Evolutionary conservation across 352 stramenopile genomes (phyloP).

Genomic region (Phytopythium oedochilum): DNA sequence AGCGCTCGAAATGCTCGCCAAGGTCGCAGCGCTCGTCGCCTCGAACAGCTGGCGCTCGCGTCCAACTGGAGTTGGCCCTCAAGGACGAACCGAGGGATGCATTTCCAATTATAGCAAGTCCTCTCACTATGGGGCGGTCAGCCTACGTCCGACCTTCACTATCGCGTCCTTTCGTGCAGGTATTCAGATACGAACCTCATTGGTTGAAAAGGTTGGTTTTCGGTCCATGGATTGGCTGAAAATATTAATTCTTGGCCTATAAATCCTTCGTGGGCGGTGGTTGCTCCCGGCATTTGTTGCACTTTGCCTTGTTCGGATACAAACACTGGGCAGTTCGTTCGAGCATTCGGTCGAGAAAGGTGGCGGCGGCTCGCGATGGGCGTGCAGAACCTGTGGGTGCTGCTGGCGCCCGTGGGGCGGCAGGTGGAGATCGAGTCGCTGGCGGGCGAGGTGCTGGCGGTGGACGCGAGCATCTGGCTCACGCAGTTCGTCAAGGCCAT

Average conservation of each 20-base stretch:
- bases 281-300: constrained; percentile 1
- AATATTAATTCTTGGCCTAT: constrained; percentile 3
- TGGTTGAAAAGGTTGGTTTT: neutral
- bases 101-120: too few species aligned
- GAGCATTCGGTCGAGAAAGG: neutral
- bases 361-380: constrained; percentile 78
- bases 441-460: constrained; percentile 92
- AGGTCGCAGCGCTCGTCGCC: neutral
- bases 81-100: too few species aligned
- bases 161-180: too few species aligned
- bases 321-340: too few species aligned
- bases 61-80: too few species aligned
- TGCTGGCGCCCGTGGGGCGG: constrained; percentile 94
- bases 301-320: neutral
- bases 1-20: neutral
- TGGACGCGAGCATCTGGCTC: constrained; percentile 99
- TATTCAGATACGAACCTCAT: too few species aligned
- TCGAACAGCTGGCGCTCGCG: too few species aligned
- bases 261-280: neutral
- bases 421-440: constrained; percentile 98
- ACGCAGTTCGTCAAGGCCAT: constrained; percentile 99
- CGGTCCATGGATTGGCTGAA: neutral
- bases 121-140: too few species aligned
- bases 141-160: too few species aligned
- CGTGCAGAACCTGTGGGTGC: constrained; percentile 97